Conservation (phyloP, 148 eudicot genomes). For the Heliosperma pusillum region DNA sequence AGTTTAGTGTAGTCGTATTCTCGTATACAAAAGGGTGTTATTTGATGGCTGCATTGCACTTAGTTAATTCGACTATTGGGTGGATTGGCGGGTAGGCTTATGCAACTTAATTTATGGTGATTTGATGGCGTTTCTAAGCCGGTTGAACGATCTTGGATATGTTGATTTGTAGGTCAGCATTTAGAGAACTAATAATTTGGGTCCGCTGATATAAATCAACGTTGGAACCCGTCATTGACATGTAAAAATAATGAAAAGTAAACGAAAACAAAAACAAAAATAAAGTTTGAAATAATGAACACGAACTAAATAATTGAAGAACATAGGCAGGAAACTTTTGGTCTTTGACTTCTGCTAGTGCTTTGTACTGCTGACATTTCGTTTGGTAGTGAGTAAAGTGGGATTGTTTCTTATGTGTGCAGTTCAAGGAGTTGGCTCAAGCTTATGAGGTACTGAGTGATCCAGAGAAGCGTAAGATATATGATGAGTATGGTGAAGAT, state of each 20-base stretch:
- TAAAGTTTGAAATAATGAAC: too few relatives aligned
- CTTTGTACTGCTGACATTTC: not conserved
- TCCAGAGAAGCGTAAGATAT: constrained; percentile 66
- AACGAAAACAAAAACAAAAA: too few relatives aligned
- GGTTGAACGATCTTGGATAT: not conserved
- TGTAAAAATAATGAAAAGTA: not conserved
- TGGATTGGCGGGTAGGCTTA: not conserved
- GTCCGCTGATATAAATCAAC: not conserved
- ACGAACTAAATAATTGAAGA: not conserved
- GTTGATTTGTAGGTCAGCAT: not conserved
- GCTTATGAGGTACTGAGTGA: constrained; percentile 75
- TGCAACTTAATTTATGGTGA: not conserved
- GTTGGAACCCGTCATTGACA: not conserved
- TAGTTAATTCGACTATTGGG: not conserved
- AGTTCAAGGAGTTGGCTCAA: constrained; percentile 70
- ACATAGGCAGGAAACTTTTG: not conserved
- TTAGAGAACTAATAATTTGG: not conserved
- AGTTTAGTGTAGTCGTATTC: not conserved
- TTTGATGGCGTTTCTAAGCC: not conserved
- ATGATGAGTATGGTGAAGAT: constrained; percentile 72
- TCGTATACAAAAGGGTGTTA: not conserved
- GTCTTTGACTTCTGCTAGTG: not conserved
- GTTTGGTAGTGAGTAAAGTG: not conserved
- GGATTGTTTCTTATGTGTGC: constrained; percentile 7
- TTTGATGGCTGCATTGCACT: not conserved